A percentile compares a stretch with the other conserved stretches of the same genome.
These are phyloP conservation scores for Boletus edulis DNA, from an alignment of 768 basidiomycete species.

Conservation along the genomic window DNA sequence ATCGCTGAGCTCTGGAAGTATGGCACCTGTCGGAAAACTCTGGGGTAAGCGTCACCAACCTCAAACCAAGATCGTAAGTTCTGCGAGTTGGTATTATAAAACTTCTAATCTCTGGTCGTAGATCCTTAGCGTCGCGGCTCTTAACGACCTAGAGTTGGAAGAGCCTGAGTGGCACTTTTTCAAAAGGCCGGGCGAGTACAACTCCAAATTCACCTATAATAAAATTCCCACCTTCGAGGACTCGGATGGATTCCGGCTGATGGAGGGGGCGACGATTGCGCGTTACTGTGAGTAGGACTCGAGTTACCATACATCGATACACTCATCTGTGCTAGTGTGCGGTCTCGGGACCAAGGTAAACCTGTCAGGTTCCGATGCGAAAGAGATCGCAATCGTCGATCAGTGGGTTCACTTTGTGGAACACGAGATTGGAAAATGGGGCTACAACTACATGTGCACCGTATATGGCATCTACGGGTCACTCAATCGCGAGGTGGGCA, in stretches of 20 bases:
- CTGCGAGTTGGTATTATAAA: background rate
- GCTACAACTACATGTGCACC: no score
- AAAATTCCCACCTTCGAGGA: slow-evolving; percentile 22
- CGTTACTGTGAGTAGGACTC: slow-evolving; percentile 13
- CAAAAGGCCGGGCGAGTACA: slow-evolving; percentile 13
- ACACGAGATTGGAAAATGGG: slow-evolving; percentile 7
- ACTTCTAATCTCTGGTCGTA: background rate
- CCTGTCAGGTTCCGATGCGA: slow-evolving; percentile 10
- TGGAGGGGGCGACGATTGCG: slow-evolving; percentile 16
- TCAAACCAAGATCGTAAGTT: slow-evolving; percentile 15
- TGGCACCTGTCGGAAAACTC: slow-evolving; percentile 18
- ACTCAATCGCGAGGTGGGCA: slow-evolving; percentile 11
- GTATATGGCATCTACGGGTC: background rate
- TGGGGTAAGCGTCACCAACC: slow-evolving; percentile 13
- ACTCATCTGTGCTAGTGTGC: slow-evolving; percentile 7
- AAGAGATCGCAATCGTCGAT: slow-evolving; percentile 13
- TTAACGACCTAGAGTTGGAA: slow-evolving; percentile 13
- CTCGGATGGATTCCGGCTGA: slow-evolving; percentile 15
- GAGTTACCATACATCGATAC: background rate
- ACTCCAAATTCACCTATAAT: slow-evolving; percentile 13
- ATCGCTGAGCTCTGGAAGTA: background rate
- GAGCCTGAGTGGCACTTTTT: slow-evolving; percentile 1
- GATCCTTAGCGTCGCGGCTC: slow-evolving; percentile 17
- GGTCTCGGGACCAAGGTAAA: slow-evolving; percentile 6
- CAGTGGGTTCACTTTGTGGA: slow-evolving; percentile 24